phyloP scores from a whole-genome alignment of 345 rosid genomes.

The Citropsis articulata region DNA sequence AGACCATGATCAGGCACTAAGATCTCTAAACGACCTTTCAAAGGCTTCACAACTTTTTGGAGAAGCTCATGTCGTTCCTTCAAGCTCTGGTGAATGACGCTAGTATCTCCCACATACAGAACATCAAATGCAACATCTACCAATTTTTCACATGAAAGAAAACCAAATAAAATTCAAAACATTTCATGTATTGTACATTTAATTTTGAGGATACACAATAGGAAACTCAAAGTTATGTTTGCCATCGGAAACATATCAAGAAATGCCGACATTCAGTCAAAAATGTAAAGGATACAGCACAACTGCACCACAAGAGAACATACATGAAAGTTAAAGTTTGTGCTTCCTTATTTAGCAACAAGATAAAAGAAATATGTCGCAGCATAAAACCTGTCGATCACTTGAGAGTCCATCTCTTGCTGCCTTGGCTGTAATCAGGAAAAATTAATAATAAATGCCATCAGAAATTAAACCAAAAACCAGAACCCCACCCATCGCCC shows the following conservation, averaged over 20 bases:
- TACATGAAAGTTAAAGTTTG: conserved; percentile 7
- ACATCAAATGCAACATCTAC: conserved; percentile 94
- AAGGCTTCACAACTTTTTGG: conserved; percentile 64
- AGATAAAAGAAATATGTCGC: conserved; percentile 3
- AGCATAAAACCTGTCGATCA: conserved; percentile 68
- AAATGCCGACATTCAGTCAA: conserved; percentile 12
- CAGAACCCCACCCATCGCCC: not conserved
- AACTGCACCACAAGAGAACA: conserved; percentile 58
- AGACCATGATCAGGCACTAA: conserved; percentile 79
- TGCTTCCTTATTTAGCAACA: conserved; percentile 2
- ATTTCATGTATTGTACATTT: conserved; percentile 6
- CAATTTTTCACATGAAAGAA: conserved; percentile 44
- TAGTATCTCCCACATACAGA: conserved; percentile 91
- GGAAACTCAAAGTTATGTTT: conserved; percentile 10
- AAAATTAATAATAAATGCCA: conserved; percentile 4
- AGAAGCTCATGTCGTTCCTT: conserved; percentile 89
- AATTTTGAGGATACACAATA: conserved; percentile 1
- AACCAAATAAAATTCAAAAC: conserved; percentile 9
- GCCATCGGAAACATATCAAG: conserved; percentile 2
- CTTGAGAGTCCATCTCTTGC: conserved; percentile 87
- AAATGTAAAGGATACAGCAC: conserved; percentile 78
- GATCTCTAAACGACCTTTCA: conserved; percentile 82
- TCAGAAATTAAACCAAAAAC: not conserved
- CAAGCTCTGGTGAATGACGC: conserved; percentile 90
- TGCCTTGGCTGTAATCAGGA: conserved; percentile 70